Conservation (phyloP, 73 alveolate genomes). For the Paramecium sonneborni region DNA sequence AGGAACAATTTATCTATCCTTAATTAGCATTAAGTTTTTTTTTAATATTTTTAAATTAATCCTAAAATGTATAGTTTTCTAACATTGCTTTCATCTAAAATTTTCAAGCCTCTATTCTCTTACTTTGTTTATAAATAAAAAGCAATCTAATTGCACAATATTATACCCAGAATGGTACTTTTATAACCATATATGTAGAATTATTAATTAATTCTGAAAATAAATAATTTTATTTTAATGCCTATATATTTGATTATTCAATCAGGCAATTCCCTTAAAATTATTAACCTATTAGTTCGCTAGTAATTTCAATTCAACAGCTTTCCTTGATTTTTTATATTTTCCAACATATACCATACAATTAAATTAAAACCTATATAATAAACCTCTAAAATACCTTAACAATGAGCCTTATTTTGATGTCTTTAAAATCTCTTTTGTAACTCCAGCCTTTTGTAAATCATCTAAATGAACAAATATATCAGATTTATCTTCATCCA, state of each 20-base stretch:
- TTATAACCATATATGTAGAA: too few relatives aligned
- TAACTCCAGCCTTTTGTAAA: conserved; percentile 73
- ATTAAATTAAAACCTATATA: conserved; percentile 71
- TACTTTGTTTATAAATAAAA: background rate
- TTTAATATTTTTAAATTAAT: background rate
- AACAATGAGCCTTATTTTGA: conserved; percentile 46
- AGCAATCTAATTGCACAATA: background rate
- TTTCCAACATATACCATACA: conserved; percentile 82
- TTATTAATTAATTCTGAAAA: background rate
- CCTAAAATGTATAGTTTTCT: background rate
- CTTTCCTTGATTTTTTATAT: conserved; percentile 77
- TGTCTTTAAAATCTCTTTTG: conserved; percentile 70
- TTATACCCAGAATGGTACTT: too few relatives aligned
- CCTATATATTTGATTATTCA: background rate
- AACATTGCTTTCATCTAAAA: too few relatives aligned
- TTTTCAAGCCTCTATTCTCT: too few relatives aligned
- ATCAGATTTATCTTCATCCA: conserved; percentile 79
- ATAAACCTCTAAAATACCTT: conserved; percentile 41
- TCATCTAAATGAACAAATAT: conserved; percentile 84
- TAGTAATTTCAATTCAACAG: conserved; percentile 75
- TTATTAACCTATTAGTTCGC: background rate
- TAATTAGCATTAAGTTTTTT: background rate
- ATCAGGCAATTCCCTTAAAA: background rate
- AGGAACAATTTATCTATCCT: background rate
- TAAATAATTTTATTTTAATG: background rate